Conservation (phyloP, 208 protist species). For the Angomonas deanei region DNA sequence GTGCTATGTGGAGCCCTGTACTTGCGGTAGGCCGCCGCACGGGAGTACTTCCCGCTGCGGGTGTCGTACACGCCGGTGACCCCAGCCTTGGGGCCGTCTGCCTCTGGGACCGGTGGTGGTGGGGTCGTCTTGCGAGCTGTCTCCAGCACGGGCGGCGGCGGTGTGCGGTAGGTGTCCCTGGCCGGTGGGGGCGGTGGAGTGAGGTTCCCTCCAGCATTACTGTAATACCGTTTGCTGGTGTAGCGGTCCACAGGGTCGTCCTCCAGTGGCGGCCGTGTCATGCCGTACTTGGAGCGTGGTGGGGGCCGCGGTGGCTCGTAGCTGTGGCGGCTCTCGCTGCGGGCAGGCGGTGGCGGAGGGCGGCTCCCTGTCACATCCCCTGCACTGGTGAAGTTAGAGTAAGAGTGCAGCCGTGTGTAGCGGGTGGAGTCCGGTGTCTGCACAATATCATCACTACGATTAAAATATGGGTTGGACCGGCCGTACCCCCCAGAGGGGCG, state of each 20-base stretch:
- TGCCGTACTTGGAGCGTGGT: neutral
- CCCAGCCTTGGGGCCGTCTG: neutral
- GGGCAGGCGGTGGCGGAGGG: slow-evolving; percentile 2
- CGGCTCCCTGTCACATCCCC: neutral
- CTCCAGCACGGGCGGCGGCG: neutral
- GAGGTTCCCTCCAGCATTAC: neutral
- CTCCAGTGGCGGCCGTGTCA: neutral
- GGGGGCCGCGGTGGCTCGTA: neutral
- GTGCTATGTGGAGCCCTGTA: neutral
- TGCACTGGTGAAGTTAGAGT: neutral
- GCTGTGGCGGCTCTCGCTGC: neutral
- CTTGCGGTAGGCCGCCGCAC: neutral
- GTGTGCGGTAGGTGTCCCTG: neutral
- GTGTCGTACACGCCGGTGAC: neutral
- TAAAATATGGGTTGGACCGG: neutral
- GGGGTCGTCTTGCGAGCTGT: neutral
- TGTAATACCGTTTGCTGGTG: neutral
- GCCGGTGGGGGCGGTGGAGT: neutral
- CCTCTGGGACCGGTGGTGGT: neutral
- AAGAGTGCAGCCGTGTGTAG: neutral
- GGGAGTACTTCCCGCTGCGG: neutral
- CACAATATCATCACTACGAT: neutral
- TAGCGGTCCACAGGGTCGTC: too few species aligned
- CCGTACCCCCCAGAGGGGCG: neutral
- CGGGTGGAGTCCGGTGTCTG: neutral